Conservation (phyloP, 768 basidiomycete species). For the Neoboletus brunneissimus region DNA sequence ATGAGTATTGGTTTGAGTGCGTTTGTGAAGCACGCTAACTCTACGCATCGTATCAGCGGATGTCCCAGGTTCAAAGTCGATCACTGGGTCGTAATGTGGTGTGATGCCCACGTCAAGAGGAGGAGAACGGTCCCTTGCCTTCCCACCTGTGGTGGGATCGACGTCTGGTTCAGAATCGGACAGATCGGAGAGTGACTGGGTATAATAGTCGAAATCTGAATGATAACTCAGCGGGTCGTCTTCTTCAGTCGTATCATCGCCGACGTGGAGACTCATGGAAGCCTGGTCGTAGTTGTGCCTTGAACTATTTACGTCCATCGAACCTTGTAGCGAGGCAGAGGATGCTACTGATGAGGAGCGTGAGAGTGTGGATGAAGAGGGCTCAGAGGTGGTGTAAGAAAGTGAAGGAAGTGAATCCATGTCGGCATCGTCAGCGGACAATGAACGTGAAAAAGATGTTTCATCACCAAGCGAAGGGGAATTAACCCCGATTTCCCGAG, state of each 20-base stretch:
- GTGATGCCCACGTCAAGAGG: conserved; percentile 13
- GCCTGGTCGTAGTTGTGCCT: conserved; percentile 12
- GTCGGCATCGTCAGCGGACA: conserved; percentile 25
- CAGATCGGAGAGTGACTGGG: conserved; percentile 29
- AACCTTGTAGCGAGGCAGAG: conserved; percentile 26
- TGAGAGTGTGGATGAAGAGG: conserved; percentile 39
- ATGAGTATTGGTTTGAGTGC: not conserved
- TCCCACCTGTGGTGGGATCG: conserved; percentile 1
- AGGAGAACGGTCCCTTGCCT: conserved; percentile 10
- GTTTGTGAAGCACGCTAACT: not conserved
- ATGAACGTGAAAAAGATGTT: conserved; percentile 21
- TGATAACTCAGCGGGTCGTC: conserved; percentile 35
- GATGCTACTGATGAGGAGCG: conserved; percentile 42
- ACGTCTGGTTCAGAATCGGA: conserved; percentile 31
- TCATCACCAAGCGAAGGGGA: conserved; percentile 18
- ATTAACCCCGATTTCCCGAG: conserved; percentile 7
- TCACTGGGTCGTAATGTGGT: conserved; percentile 19
- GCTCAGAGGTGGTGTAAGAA: conserved; percentile 33
- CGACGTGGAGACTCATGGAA: not conserved
- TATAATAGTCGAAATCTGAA: conserved; percentile 38
- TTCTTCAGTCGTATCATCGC: conserved; percentile 18
- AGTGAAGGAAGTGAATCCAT: conserved; percentile 35
- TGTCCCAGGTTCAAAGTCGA: conserved; percentile 42
- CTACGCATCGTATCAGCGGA: conserved; percentile 37
- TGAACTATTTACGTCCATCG: conserved; percentile 19